A percentile compares a stretch with the other conserved stretches of the same genome.
Conservation (phyloP, 164 flowering plant species). For the Annona squamosa region DNA sequence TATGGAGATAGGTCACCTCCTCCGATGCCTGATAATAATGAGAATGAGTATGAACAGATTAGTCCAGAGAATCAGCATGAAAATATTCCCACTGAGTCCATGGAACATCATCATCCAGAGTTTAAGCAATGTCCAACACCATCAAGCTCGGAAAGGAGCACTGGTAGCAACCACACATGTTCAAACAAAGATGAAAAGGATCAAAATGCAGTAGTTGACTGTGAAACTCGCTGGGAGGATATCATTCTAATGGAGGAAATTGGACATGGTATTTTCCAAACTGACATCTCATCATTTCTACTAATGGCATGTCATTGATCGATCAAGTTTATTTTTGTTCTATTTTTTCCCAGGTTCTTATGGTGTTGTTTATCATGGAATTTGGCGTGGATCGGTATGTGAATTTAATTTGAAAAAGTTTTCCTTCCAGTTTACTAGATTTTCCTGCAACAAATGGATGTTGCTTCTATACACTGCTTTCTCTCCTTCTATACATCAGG, state of each 20-base stretch:
- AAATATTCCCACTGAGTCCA: constrained; percentile 22
- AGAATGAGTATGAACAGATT: constrained; percentile 11
- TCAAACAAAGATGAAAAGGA: constrained; percentile 34
- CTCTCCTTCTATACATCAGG: constrained; percentile 31
- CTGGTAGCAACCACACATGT: constrained; percentile 23
- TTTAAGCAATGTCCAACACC: constrained; percentile 12
- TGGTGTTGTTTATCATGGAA: constrained; percentile 68
- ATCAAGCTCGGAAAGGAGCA: constrained; percentile 29
- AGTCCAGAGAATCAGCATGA: constrained; percentile 11
- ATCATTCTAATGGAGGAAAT: constrained; percentile 55
- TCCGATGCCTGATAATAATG: constrained; percentile 12
- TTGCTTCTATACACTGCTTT: background rate
- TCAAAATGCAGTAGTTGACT: constrained; percentile 21
- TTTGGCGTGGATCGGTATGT: constrained; percentile 82
- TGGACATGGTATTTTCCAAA: constrained; percentile 50
- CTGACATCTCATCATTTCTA: background rate
- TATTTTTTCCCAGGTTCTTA: constrained; percentile 47
- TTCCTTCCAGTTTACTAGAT: background rate
- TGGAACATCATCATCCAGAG: constrained; percentile 14
- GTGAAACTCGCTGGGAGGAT: constrained; percentile 73
- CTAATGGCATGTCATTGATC: background rate
- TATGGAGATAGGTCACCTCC: constrained; percentile 6
- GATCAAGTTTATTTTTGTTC: background rate
- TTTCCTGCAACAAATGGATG: background rate
- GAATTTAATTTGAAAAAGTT: constrained; percentile 1